A percentile compares a stretch with the other conserved stretches of the same genome.
Evolutionary conservation across 2,329 filamentous ascomycete species (phyloP).

Genomic region (Colletotrichum cereale): DNA sequence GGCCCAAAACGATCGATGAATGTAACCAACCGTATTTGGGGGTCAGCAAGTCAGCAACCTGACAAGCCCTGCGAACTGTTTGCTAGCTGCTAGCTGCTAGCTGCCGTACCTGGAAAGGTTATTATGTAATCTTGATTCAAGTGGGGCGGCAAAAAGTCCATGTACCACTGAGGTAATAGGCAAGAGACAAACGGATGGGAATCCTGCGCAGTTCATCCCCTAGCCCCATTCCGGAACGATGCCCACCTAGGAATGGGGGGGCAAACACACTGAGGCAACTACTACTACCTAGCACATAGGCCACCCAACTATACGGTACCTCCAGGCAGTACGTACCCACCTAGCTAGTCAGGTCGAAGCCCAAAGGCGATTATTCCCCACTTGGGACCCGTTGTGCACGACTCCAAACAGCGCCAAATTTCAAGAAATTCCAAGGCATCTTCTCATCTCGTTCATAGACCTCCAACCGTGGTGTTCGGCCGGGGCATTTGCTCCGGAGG

Average conservation of each 20-base stretch:
- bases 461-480: slow-evolving; percentile 1
- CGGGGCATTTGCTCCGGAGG: slow-evolving; percentile 38
- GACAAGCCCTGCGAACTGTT: neutral
- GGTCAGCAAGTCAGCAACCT: neutral
- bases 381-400: neutral
- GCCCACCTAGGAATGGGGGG: too few species aligned
- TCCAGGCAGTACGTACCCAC: too few species aligned
- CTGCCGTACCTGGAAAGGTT: neutral
- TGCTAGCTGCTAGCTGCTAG: neutral
- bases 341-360: neutral
- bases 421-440: neutral
- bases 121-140: neutral
- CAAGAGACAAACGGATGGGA: too few species aligned
- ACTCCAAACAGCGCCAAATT: neutral
- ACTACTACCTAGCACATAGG: too few species aligned
- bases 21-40: neutral
- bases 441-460: neutral
- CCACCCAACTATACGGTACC: too few species aligned
- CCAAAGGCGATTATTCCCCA: neutral
- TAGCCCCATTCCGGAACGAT: neutral
- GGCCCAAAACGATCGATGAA: slow-evolving; percentile 17
- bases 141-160: too few species aligned
- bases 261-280: too few species aligned
- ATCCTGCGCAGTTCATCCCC: neutral
- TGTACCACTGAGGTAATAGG: neutral